A percentile compares a stretch with the other conserved stretches of the same genome.
Conservation (phyloP, 805 yeast genomes). For the Phaffomyces antillensis region DNA sequence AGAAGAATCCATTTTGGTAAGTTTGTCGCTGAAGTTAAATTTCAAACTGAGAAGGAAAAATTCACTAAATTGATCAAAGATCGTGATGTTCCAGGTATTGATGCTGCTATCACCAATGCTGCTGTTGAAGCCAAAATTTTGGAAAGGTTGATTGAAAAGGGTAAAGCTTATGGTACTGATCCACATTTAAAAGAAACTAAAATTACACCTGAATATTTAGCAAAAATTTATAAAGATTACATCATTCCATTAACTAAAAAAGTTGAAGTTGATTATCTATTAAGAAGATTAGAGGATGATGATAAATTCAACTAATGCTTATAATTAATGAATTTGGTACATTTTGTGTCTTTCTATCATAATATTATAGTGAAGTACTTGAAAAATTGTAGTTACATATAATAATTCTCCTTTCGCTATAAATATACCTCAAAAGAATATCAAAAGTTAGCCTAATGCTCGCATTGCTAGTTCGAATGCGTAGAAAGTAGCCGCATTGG, state of each 20-base stretch:
- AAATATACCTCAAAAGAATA: not conserved
- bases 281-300: conserved; percentile 71
- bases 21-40: conserved; percentile 96
- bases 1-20: conserved; percentile 95
- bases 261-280: conserved; percentile 87
- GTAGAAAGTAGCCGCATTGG: conserved; percentile 93
- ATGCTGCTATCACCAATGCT: conserved; percentile 73
- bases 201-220: conserved; percentile 76
- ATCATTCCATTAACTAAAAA: conserved; percentile 92
- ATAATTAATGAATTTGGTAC: no score
- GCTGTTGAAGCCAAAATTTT: conserved; percentile 83
- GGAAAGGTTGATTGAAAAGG: conserved; percentile 71
- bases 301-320: not conserved
- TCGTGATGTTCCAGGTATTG: conserved; percentile 65
- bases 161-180: conserved; percentile 80
- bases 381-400: not conserved
- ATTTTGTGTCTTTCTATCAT: no score
- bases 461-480: conserved; percentile 91
- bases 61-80: conserved; percentile 60
- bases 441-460: conserved; percentile 11
- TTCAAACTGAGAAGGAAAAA: conserved; percentile 53
- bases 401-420: not conserved
- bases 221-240: conserved; percentile 75
- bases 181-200: conserved; percentile 67
- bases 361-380: no score